Evolutionary conservation across 139 green algal species (phyloP), one percentile per base, ranked within the genome.

Genomic region (Chlorella sp.): DNA sequence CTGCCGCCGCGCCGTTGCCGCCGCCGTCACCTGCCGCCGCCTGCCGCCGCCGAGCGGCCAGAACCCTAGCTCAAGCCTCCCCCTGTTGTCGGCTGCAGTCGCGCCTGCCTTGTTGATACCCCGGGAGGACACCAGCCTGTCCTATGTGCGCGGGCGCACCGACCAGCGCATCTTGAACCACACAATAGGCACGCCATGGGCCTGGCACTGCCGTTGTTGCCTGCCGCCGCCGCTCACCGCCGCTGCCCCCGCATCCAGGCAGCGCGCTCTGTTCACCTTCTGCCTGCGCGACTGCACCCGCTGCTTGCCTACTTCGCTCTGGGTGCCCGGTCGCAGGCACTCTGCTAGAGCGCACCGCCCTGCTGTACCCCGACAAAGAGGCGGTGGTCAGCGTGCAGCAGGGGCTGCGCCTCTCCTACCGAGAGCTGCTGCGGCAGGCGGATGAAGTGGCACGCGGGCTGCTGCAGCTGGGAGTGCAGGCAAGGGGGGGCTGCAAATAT

Each of bases 381-480:
- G 85, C 86, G 6, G 30, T 89, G 44, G 73, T 87, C 44, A 81
- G 62, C 62, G 4, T 74, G 24, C 73, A 77, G 28, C 81, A 89
- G 73, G 58, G 78, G 11, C 28, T 48, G 20, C 79, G 76, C 11
- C 64, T 83, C 1, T 84, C 86, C 16, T 89, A 89, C 34, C 16
- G 30, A 1, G 60, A 87, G 62, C 68, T 89, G 41, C 60, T 38
- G 51, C 34, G 44, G 13, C 70, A 81, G 30, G 60, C 68, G 5
- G 72, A 80, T 22, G 56, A 54, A 7, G 62, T 62, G 22, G 80
- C 86, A 2, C 43, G 56, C 7, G 72, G 84, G 3, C 86, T 96
- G 80, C 82, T 96, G 81, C 81, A 88, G 75, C 88, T 90, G 78
- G 87, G 93, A 6, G 77, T 89, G 72, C 76, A 82, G 76, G 76